Evolutionary conservation across 2,329 filamentous ascomycete genomes (phyloP), one percentile per base, ranked within the genome.

Genomic region (Dactylonectria macrodidyma): DNA sequence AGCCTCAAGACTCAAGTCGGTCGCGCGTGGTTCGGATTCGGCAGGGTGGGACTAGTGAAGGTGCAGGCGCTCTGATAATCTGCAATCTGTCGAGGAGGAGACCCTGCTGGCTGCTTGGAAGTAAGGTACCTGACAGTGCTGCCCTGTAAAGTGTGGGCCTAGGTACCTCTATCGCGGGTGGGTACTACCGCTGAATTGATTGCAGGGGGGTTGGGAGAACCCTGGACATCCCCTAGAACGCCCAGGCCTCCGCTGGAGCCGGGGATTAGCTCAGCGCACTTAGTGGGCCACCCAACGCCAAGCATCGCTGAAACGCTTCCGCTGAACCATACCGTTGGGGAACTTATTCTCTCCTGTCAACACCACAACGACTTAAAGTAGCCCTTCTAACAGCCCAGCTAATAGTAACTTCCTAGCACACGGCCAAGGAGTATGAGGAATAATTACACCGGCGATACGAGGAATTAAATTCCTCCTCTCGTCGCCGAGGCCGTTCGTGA

Each of bases 291-390:
- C 48, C 19, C 26, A 59, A 58, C 58, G 56, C 66, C 60, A 64
- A 56, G 66, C 66, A 41, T 62, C 63, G 38, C 65, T 74, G 73
- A 74, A 74, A 74, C 69, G 58, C 48, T 56, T 56, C 65, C 62
- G 48, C 44, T 41, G 56, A 66, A 56, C 66, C 56, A 66, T 52
- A 59, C 41, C 55, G 57, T 56, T 69, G 71, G 63, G 62, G 71
- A 30, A 30, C 7, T 30, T 30, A 30, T 30, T 5, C 55, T 62
- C 55, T 54, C 24, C n/a, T 16, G 8, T 30, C 47, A 71, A 56
- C 34, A 52, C 26, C 51, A 58, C 22, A 44, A 34, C 22, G 51
- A 34, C 33, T 30, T 33, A 51, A 30, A 30, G 26, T 5, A 33
- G 26, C 6, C 7, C 19, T 5, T 34, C 50, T 52, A 14, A 52